These are phyloP conservation scores for Gonapodya sp. DNA, from an alignment of 192 early-diverging fungal genomes.

Conservation along the genomic window DNA sequence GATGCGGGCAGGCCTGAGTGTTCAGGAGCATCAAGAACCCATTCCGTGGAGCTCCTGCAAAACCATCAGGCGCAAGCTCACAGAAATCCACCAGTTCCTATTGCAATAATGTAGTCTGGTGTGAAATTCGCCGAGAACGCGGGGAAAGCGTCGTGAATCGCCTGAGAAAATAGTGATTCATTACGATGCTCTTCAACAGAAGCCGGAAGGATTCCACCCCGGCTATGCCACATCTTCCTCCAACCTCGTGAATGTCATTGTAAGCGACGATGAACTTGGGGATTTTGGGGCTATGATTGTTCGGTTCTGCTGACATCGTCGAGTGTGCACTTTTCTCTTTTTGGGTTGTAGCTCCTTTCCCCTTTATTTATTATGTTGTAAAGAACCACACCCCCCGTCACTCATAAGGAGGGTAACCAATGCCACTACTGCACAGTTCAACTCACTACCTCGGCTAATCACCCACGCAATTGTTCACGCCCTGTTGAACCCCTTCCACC, in stretches of 20 bases:
- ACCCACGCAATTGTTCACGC: not conserved
- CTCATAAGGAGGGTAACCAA: no score
- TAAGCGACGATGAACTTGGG: slow-evolving; percentile 52
- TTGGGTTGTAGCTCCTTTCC: no score
- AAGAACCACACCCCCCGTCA: no score
- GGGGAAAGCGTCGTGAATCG: slow-evolving; percentile 47
- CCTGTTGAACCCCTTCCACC: not conserved
- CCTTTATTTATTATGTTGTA: no score
- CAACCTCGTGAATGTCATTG: slow-evolving; percentile 45
- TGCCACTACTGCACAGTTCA: no score
- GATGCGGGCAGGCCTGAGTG: slow-evolving; percentile 46
- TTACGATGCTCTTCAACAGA: no score
- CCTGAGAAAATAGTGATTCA: no score
- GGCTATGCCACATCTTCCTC: no score
- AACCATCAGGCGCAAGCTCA: not conserved
- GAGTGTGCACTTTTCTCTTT: no score
- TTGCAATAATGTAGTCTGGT: slow-evolving; percentile 66
- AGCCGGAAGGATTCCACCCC: no score
- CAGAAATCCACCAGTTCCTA: slow-evolving; percentile 70
- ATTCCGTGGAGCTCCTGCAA: not conserved
- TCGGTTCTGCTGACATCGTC: no score
- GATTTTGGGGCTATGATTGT: not conserved
- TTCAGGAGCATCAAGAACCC: not conserved
- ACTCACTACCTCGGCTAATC: no score
- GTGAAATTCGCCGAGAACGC: slow-evolving; percentile 50